Conservation (phyloP, 306 rosid species). For the Leucaena leucocephala region DNA sequence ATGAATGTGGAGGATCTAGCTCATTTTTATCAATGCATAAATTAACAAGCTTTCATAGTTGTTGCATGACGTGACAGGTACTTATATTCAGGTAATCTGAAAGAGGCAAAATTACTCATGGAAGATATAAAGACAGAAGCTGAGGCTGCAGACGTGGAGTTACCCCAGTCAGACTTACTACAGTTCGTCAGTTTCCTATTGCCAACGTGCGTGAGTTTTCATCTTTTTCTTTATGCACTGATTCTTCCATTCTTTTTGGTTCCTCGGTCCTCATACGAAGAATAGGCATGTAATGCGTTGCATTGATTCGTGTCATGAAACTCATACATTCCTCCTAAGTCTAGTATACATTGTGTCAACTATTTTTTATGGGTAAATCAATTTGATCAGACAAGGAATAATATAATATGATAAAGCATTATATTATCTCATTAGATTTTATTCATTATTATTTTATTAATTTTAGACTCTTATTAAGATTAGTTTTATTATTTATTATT, state of each 20-base stretch:
- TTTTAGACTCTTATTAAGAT: too few species aligned
- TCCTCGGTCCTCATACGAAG: background rate
- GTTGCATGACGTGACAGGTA: constrained; percentile 55
- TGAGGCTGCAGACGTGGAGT: constrained; percentile 47
- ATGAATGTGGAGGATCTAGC: too few species aligned
- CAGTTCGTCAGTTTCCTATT: constrained; percentile 76
- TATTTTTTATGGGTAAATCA: too few species aligned
- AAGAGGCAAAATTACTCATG: constrained; percentile 79
- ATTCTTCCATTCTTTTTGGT: constrained; percentile 11
- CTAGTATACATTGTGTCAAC: too few species aligned
- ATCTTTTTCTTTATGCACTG: background rate
- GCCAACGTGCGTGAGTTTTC: constrained; percentile 65
- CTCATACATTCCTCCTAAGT: too few species aligned
- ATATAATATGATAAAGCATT: too few species aligned
- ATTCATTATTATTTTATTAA: too few species aligned
- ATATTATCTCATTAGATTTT: too few species aligned
- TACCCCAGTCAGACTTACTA: constrained; percentile 72
- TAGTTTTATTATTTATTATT: too few species aligned
- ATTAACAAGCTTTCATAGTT: constrained; percentile 20
- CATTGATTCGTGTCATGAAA: too few species aligned
- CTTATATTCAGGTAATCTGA: constrained; percentile 75
- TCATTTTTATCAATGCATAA: background rate
- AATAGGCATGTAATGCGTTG: background rate
- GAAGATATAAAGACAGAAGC: constrained; percentile 72
- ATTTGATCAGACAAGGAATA: too few species aligned